A percentile compares a stretch with the other conserved stretches of the same genome.
Conservation (phyloP, 768 basidiomycete species). For the Tephrocybe rancida region DNA sequence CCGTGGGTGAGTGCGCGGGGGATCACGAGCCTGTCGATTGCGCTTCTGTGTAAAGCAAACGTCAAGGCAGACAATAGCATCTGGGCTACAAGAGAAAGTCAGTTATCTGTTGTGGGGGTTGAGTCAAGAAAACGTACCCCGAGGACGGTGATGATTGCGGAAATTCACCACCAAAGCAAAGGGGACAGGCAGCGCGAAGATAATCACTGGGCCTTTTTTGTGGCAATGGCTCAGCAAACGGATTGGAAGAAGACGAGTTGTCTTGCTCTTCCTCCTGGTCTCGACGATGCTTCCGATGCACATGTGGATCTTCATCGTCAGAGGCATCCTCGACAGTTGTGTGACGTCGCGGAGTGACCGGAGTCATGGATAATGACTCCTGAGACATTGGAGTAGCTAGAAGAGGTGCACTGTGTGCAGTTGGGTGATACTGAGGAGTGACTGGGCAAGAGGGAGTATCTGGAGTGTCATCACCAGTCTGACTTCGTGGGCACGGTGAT, state of each 20-base stretch:
- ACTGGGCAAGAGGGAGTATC: too few species aligned
- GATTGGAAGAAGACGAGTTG: background rate
- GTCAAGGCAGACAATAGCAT: slow-evolving; percentile 33
- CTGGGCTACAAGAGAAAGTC: slow-evolving; percentile 13
- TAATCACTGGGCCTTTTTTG: slow-evolving; percentile 20
- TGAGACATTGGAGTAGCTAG: too few species aligned
- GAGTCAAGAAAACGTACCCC: background rate
- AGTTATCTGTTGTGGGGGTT: background rate
- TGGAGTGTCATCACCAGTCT: too few species aligned
- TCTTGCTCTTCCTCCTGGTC: background rate
- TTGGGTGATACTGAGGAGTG: too few species aligned
- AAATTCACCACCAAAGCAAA: slow-evolving; percentile 26
- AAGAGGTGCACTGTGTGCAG: too few species aligned
- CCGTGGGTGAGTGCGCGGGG: slow-evolving; percentile 18
- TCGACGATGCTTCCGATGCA: background rate
- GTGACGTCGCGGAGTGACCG: background rate
- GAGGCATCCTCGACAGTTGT: background rate
- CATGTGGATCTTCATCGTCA: background rate
- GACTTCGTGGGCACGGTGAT: too few species aligned
- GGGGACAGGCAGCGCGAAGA: slow-evolving; percentile 22
- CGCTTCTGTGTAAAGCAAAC: slow-evolving; percentile 36
- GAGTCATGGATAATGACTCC: background rate
- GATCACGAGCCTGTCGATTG: slow-evolving; percentile 15
- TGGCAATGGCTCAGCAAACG: background rate
- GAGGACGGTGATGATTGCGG: background rate